These are phyloP conservation scores for Camelina laxa DNA, from an alignment of 345 rosid genomes.

Conservation along the genomic window DNA sequence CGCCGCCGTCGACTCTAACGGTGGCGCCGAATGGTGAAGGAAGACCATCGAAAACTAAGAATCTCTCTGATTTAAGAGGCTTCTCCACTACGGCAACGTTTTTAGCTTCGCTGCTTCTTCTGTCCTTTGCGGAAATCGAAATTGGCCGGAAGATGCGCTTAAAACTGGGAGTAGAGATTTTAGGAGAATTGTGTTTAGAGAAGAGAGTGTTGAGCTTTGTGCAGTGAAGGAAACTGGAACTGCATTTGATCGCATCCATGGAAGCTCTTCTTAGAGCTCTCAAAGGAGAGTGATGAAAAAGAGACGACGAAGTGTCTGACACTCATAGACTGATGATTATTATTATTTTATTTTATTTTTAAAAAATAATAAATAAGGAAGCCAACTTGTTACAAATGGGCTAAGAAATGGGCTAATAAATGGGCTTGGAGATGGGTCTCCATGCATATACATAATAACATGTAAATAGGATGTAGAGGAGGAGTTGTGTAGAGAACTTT, in stretches of 20 bases:
- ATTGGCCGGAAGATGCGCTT: conserved; percentile 28
- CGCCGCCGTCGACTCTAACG: conserved; percentile 70
- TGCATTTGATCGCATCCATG: conserved; percentile 42
- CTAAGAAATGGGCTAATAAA: conserved; percentile 1
- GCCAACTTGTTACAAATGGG: neutral
- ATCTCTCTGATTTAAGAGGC: conserved; percentile 48
- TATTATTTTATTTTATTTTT: neutral
- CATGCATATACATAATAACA: neutral
- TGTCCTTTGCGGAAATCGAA: conserved; percentile 36
- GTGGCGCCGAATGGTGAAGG: conserved; percentile 88
- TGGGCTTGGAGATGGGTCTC: neutral
- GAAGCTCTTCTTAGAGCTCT: conserved; percentile 28
- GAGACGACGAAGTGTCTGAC: conserved; percentile 24
- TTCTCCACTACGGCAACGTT: conserved; percentile 56
- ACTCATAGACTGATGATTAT: conserved; percentile 37
- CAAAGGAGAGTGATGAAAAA: conserved; percentile 14
- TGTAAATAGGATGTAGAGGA: no score
- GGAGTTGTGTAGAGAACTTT: no score
- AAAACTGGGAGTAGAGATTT: conserved; percentile 8
- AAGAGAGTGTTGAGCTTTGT: conserved; percentile 29
- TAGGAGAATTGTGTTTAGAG: neutral
- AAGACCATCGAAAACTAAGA: conserved; percentile 57
- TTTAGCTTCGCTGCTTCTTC: conserved; percentile 50
- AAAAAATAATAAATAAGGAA: no score
- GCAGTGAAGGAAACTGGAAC: conserved; percentile 30